A percentile compares a stretch with the other conserved stretches of the same genome.
phyloP scores from a whole-genome alignment of 1,284 basidiomycete species.

The Termitomyces sp. region DNA sequence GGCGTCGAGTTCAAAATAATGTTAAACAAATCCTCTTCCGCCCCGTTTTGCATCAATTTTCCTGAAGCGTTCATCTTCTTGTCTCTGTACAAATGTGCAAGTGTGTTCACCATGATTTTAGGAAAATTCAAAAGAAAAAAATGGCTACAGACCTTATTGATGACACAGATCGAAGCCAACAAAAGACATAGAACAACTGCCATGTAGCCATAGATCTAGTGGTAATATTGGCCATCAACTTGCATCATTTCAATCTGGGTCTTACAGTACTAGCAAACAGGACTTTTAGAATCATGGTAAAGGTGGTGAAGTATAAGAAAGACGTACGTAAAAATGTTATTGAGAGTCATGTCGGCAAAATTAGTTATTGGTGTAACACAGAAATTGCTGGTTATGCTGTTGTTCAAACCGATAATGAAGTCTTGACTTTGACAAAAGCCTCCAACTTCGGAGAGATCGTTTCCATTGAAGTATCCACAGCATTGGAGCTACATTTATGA shows the following conservation, averaged over 20 bases:
- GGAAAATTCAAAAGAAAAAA: constrained; percentile 14
- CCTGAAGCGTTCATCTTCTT: constrained; percentile 77
- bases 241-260: not conserved
- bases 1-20: not conserved
- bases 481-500: constrained; percentile 52
- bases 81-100: constrained; percentile 42
- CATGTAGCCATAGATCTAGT: constrained; percentile 72
- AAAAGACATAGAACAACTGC: constrained; percentile 70
- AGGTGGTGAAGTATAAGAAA: not conserved
- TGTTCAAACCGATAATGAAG: constrained; percentile 40
- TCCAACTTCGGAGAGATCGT: constrained; percentile 52
- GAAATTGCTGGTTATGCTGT: constrained; percentile 42
- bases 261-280: constrained; percentile 32
- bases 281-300: not conserved
- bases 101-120: not conserved
- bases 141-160: constrained; percentile 57
- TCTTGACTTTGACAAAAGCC: constrained; percentile 60
- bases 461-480: constrained; percentile 76
- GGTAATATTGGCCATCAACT: not conserved
- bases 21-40: constrained; percentile 77
- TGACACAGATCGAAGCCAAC: constrained; percentile 76
- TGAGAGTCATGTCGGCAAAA: constrained; percentile 66
- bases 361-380: constrained; percentile 64
- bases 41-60: constrained; percentile 84
- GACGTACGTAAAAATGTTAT: constrained; percentile 77